Evolutionary conservation across 805 yeast species (phyloP), one percentile per base, ranked within the genome.

Genomic region (Jamesozyma gamospora): DNA sequence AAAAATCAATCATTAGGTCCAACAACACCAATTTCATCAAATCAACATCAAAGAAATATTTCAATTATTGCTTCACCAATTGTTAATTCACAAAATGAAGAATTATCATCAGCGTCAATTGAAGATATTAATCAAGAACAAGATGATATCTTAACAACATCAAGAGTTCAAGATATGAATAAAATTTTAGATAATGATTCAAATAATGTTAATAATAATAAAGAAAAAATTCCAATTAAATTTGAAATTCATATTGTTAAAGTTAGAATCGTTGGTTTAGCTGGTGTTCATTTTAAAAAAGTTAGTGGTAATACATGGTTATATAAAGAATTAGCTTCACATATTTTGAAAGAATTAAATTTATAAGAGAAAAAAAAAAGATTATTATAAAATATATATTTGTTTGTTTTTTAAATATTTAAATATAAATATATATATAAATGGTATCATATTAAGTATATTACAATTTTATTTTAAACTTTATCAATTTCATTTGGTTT

Each of bases 201-300:
- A 14, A 61, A 68, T 14, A 24, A 26, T 19, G 14, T 25, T 11
- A 27, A 17, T 3, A 33, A 14, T 3, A 32, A 11, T 16, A 37
- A 39, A 18, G 44, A 43, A 34, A 41, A 38, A 21, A 71, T 78
- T 17, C 94, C 95, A 15, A 70, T 88, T 53, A 79, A 82, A 55
- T 88, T 88, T 61, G 96, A 90, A 58, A 84, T 90, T 45, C 88
- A 84, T 58, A 79, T 88, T 46, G 96, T 90, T 31, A 87, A 87
- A 58, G 94, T 88, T 36, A 95, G 95, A 34, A 71, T 88, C 49
- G 83, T 90, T 40, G 86, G 94, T 9, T 69, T 90, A 44, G 88
- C 83, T 48, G 97, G 96, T 62, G 88, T 88, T 38, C 96, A 90
- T 60, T 88, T 88, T 67, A 90, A 90, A 69, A 88, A 88, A 58